phyloP scores from a whole-genome alignment of 805 yeast genomes.

The Suhomyces xylopsoci region DNA sequence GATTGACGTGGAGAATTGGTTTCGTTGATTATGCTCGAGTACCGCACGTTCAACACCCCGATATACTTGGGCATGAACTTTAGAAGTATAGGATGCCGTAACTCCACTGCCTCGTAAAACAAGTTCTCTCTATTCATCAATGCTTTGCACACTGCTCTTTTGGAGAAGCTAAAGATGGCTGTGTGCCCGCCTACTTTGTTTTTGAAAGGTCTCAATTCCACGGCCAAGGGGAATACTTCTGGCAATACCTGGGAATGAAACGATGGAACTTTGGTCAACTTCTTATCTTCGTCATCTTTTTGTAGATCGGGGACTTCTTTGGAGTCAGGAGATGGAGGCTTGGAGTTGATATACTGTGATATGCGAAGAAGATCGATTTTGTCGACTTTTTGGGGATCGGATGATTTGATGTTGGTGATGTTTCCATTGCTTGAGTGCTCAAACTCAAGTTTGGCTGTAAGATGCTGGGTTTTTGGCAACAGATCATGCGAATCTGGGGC shows the following conservation, averaged over 20 bases:
- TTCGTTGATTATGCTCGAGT: conserved; percentile 48
- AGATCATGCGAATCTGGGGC: neutral
- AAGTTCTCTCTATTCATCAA: conserved; percentile 83
- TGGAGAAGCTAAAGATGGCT: conserved; percentile 89
- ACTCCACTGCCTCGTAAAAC: conserved; percentile 89
- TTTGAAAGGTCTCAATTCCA: conserved; percentile 85
- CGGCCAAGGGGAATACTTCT: conserved; percentile 64
- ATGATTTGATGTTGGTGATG: conserved; percentile 22
- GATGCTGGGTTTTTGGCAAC: conserved; percentile 33
- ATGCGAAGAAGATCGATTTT: neutral
- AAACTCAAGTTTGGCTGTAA: conserved; percentile 50
- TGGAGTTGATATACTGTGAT: conserved; percentile 1
- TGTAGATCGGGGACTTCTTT: neutral
- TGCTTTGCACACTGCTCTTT: conserved; percentile 90
- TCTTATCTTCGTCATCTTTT: neutral
- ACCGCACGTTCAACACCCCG: conserved; percentile 91
- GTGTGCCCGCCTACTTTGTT: conserved; percentile 98
- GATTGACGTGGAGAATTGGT: conserved; percentile 8
- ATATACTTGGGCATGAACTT: conserved; percentile 90
- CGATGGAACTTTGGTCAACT: neutral
- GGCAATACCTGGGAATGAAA: neutral
- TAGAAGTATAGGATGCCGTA: conserved; percentile 68
- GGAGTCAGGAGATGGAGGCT: conserved; percentile 1
- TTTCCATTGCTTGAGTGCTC: conserved; percentile 34
- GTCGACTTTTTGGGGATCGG: conserved; percentile 1